Conservation (phyloP, 1,284 basidiomycete species). For the Inonotus hispidus region DNA sequence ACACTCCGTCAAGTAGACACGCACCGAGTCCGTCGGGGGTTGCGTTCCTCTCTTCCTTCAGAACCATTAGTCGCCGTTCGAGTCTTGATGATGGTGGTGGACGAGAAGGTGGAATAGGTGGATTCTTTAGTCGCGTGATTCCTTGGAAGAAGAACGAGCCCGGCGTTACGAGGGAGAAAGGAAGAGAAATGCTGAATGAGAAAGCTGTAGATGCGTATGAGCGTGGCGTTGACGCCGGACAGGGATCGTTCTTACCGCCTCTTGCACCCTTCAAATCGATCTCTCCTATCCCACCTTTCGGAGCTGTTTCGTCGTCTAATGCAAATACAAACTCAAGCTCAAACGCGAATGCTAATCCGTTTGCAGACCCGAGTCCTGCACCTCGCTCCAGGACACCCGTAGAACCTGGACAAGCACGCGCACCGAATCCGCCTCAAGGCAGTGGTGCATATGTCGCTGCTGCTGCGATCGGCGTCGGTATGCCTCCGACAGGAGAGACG, state of each 20-base stretch:
- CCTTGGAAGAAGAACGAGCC: background rate
- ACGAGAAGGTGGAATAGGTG: background rate
- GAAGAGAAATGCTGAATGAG: background rate
- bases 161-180: background rate
- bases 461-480: background rate
- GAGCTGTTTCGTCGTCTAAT: background rate
- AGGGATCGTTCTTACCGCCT: background rate
- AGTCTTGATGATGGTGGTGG: background rate
- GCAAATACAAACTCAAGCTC: background rate
- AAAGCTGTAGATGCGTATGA: background rate
- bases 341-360: background rate
- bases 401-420: background rate
- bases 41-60: background rate
- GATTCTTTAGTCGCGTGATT: background rate
- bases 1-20: background rate
- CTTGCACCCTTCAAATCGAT: background rate
- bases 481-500: background rate
- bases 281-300: background rate
- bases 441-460: background rate
- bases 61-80: background rate
- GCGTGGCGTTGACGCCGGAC: background rate
- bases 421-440: background rate
- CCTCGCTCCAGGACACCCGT: background rate
- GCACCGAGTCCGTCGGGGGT: slow-evolving; percentile 7
- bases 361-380: background rate